Evolutionary conservation across 2,329 filamentous ascomycete genomes (phyloP).

Genomic region (Pochonia chlamydosporia): DNA sequence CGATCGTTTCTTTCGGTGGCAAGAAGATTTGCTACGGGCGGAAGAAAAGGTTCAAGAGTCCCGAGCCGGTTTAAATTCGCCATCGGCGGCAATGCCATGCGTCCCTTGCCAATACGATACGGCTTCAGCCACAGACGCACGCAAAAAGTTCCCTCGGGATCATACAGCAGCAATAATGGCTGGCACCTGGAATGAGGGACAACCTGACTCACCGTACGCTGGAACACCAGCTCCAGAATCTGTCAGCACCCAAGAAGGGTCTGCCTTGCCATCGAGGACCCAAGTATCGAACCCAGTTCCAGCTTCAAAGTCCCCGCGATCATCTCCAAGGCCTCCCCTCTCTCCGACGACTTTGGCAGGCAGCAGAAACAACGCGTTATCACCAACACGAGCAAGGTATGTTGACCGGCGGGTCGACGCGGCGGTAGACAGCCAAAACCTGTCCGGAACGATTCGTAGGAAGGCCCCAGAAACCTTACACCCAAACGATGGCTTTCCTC

Average conservation of each 20-base stretch:
- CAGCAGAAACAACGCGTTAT: not conserved
- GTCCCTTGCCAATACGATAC: slow-evolving; percentile 28
- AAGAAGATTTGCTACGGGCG: slow-evolving; percentile 61
- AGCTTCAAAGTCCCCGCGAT: not conserved
- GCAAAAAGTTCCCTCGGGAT: slow-evolving; percentile 29
- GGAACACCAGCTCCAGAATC: slow-evolving; percentile 21
- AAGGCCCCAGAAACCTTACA: not conserved
- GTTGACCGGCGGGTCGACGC: slow-evolving; percentile 1
- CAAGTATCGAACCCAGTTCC: not conserved
- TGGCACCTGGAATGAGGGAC: slow-evolving; percentile 58
- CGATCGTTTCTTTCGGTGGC: slow-evolving; percentile 77
- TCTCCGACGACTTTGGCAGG: slow-evolving; percentile 1
- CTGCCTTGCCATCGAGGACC: slow-evolving; percentile 7
- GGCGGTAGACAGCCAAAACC: not conserved
- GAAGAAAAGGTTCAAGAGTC: slow-evolving; percentile 37
- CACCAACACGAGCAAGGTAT: not conserved
- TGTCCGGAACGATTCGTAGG: not conserved
- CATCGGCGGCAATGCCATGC: slow-evolving; percentile 14
- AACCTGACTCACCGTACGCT: slow-evolving; percentile 49
- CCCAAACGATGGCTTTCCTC: slow-evolving; percentile 2
- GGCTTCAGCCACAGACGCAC: slow-evolving; percentile 19
- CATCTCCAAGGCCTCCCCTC: not conserved
- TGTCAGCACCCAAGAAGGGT: slow-evolving; percentile 11
- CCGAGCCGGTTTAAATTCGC: slow-evolving; percentile 11
- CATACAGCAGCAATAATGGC: slow-evolving; percentile 49